phyloP scores from a whole-genome alignment of 2,329 filamentous ascomycete genomes.

The Lasiodiplodia sp. region DNA sequence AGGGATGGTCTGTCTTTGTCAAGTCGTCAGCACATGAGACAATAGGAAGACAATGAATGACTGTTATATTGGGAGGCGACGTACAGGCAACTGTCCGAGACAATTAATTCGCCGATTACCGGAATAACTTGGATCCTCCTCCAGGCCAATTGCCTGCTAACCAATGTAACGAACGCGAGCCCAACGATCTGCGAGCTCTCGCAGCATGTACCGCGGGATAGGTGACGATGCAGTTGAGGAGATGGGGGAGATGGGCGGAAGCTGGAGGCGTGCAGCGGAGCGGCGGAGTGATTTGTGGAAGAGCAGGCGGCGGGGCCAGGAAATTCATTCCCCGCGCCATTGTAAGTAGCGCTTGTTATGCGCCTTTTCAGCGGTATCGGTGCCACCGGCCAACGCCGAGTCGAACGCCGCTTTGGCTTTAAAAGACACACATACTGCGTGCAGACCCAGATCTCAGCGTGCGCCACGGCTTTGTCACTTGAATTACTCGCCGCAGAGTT shows the following conservation, averaged over 20 bases:
- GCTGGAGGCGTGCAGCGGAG: constrained; percentile 16
- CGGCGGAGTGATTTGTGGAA: constrained; percentile 13
- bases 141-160: constrained; percentile 41
- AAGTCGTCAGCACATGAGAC: not conserved
- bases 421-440: not conserved
- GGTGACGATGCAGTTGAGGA: constrained; percentile 12
- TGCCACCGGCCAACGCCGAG: not conserved
- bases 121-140: constrained; percentile 12
- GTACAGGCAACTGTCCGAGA: constrained; percentile 1
- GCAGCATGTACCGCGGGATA: constrained; percentile 58
- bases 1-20: constrained; percentile 3
- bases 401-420: not conserved
- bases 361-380: not conserved
- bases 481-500: not conserved
- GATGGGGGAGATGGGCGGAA: not conserved
- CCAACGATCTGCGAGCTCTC: constrained; percentile 60
- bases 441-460: not conserved
- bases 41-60: not conserved
- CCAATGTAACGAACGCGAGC: constrained; percentile 55
- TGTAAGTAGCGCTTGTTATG: not conserved
- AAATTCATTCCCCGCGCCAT: constrained; percentile 22
- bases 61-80: constrained; percentile 7
- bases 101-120: constrained; percentile 22
- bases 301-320: constrained; percentile 12
- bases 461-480: not conserved